These are phyloP conservation scores for Syncephalis fuscata DNA, from an alignment of 371 early-diverging fungal species.

Conservation along the genomic window DNA sequence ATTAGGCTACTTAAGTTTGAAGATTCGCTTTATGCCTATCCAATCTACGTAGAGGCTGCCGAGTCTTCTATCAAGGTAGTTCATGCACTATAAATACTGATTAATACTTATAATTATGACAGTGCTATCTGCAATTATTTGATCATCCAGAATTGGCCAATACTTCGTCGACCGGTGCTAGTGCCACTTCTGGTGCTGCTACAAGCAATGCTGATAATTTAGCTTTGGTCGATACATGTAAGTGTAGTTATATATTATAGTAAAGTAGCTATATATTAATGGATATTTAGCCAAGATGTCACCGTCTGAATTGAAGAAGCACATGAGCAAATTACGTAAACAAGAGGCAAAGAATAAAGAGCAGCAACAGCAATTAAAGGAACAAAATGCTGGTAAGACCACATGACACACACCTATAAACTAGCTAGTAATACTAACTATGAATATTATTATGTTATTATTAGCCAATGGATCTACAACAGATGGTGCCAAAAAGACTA, in stretches of 20 bases:
- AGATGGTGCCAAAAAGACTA: slow-evolving; percentile 5
- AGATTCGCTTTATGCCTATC: slow-evolving; percentile 50
- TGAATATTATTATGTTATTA: too few species aligned
- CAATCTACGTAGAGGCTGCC: slow-evolving; percentile 58
- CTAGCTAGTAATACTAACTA: too few species aligned
- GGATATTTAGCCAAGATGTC: slow-evolving; percentile 26
- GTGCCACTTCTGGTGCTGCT: slow-evolving; percentile 48
- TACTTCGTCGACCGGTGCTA: neutral
- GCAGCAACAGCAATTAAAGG: slow-evolving; percentile 16
- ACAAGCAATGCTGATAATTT: too few species aligned
- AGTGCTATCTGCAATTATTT: neutral
- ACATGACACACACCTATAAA: too few species aligned
- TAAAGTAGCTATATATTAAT: neutral
- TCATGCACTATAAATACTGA: too few species aligned
- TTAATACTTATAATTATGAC: too few species aligned
- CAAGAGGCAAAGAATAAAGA: slow-evolving; percentile 15
- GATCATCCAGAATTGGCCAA: neutral
- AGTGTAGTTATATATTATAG: slow-evolving; percentile 13
- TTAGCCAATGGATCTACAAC: too few species aligned
- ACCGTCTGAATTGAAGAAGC: slow-evolving; percentile 39
- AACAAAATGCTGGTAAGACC: slow-evolving; percentile 4
- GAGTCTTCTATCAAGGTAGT: slow-evolving; percentile 42
- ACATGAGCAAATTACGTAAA: slow-evolving; percentile 18
- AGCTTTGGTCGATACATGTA: slow-evolving; percentile 20
- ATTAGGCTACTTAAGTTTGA: slow-evolving; percentile 38